Base-by-base conservation (phyloP, 106 monocot species). In the Hemerocallis citrina region DNA sequence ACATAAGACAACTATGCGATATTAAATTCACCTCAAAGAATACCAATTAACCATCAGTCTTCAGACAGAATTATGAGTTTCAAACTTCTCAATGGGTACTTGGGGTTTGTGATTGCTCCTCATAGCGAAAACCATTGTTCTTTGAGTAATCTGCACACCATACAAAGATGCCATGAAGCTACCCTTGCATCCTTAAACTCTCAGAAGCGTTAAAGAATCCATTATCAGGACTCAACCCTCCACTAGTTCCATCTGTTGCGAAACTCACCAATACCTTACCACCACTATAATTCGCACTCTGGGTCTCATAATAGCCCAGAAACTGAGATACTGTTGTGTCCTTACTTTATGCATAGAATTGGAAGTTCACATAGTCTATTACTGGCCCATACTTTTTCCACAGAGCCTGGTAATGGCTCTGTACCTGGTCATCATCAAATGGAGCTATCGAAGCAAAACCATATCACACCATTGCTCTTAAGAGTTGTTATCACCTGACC, bases 331-430 rank as follows among this genome's bases (percentile, higher is more conserved):
- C 64, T 3, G 61, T 62, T 7, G 75, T 76, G 21, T 27, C 34
- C 8, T 45, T 9, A 51, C 22, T 48, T n/a, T 69, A 70, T 1
- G 57, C 63, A 20, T 76, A 70, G 69, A 76, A 76, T 22, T 74
- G 68, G 66, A 55, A 74, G 74, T 68, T 74, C 1, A 73, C 67
- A 34, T 62, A 62, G 67, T 74, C n/a, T n/a, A n/a, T n/a, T n/a
- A n/a, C n/a, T n/a, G n/a, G n/a, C n/a, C n/a, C n/a, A n/a, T n/a
- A 67, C 42, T 54, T 63, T 11, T 34, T 55, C 71, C 71, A 71
- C 54, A 71, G 23, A 0, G 71, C 23, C 10, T 16, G 8, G 63
- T 71, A 71, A 63, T 63, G 71, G 16, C 40, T 63, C 54, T 71
- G 62, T 11, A 71, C 71, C 10, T 62, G 17, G 4, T 33, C 52